These are phyloP conservation scores for Theobroma cacao DNA, from an alignment of 345 rosid species.

Conservation along the genomic window DNA sequence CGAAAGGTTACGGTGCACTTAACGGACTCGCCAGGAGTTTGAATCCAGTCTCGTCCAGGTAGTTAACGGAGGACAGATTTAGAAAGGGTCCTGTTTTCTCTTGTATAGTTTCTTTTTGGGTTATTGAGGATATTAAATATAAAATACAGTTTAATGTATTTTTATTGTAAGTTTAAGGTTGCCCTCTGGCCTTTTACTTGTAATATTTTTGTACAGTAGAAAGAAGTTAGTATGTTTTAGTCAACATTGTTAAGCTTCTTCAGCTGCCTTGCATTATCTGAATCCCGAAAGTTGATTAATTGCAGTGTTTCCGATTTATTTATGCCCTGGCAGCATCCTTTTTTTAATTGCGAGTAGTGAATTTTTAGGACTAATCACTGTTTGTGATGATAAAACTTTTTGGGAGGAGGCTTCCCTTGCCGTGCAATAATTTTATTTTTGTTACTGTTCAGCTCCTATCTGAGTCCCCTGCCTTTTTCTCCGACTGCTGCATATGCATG, in stretches of 20 bases:
- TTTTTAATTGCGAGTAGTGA: neutral
- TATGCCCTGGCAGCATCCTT: neutral
- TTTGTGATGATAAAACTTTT: neutral
- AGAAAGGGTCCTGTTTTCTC: neutral
- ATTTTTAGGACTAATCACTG: neutral
- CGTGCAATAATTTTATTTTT: neutral
- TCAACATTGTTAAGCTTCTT: neutral
- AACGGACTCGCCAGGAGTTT: slow-evolving; percentile 14
- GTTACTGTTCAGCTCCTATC: neutral
- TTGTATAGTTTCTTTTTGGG: slow-evolving; percentile 10
- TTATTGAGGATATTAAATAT: neutral
- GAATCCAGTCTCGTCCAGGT: slow-evolving; percentile 19
- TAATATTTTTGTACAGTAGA: neutral
- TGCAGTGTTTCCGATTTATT: neutral
- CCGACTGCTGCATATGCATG: neutral
- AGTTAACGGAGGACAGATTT: neutral
- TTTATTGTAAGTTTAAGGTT: neutral
- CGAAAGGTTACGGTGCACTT: slow-evolving; percentile 28
- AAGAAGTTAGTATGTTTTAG: slow-evolving; percentile 1
- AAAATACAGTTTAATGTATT: neutral
- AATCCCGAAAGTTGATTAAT: neutral
- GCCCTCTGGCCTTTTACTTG: neutral
- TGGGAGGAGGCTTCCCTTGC: neutral
- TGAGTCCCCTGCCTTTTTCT: neutral
- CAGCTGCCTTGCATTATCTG: neutral